phyloP scores from a whole-genome alignment of 2,329 filamentous ascomycete species.

The Teratosphaeria gauchensis region DNA sequence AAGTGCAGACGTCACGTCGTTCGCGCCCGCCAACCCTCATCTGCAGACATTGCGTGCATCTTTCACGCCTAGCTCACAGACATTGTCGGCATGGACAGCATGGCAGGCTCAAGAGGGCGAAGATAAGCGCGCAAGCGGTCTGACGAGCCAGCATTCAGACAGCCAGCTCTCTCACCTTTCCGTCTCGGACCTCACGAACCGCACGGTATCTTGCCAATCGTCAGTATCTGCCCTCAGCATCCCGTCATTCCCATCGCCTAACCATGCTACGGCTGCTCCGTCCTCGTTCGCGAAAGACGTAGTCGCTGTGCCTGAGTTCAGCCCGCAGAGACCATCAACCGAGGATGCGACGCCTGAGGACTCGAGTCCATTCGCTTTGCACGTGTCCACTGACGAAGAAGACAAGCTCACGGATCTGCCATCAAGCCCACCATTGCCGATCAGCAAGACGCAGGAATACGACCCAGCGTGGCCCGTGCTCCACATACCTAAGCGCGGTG shows the following conservation, averaged over 20 bases:
- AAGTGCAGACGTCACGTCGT: constrained; percentile 17
- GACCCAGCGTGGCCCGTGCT: constrained; percentile 20
- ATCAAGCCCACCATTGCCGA: constrained; percentile 19
- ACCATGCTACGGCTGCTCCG: constrained; percentile 5
- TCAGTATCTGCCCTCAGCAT: constrained; percentile 2
- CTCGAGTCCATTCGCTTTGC: constrained; percentile 13
- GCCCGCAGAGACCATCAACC: constrained; percentile 13
- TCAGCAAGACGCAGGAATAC: constrained; percentile 14
- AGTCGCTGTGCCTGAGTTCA: constrained; percentile 18
- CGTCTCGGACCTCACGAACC: constrained; percentile 13
- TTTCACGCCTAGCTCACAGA: constrained; percentile 32
- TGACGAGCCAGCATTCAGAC: constrained; percentile 9
- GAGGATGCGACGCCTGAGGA: constrained; percentile 7
- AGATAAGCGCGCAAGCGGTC: neutral
- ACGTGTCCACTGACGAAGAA: constrained; percentile 8
- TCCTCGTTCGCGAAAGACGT: constrained; percentile 6
- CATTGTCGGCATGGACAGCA: constrained; percentile 26
- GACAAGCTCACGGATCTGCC: constrained; percentile 8
- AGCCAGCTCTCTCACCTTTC: constrained; percentile 22
- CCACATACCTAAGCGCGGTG: constrained; percentile 7
- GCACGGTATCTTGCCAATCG: neutral
- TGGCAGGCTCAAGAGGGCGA: constrained; percentile 14
- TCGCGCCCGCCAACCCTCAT: constrained; percentile 23
- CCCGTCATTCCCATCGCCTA: constrained; percentile 3
- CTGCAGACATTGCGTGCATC: constrained; percentile 29